Percentiles rank a stretch among this genome's conserved stretches.
Conservation (phyloP, 371 early-diverging fungal species). For the Mortierella sp. region DNA sequence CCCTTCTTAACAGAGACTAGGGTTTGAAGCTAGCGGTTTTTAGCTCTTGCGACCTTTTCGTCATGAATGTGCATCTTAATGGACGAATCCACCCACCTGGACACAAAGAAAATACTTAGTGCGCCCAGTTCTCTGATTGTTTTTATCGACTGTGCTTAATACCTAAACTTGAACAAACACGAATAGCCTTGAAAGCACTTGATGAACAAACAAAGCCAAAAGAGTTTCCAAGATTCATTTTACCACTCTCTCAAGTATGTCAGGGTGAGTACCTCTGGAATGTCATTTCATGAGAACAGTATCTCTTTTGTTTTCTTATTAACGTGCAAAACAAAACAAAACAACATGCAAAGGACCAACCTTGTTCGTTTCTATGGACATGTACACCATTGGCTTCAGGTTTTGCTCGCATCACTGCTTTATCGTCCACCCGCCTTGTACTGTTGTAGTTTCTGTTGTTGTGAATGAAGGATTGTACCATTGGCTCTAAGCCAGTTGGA, state of each 20-base stretch:
- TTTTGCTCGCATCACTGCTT: background rate
- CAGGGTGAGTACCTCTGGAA: background rate
- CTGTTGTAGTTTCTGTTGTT: background rate
- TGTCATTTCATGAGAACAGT: background rate
- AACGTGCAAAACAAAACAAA: background rate
- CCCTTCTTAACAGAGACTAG: background rate
- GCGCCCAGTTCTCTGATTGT: too few relatives aligned
- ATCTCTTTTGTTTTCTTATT: background rate
- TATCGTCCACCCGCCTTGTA: background rate
- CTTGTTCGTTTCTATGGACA: background rate
- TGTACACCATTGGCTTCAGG: background rate
- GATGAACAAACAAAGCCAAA: background rate
- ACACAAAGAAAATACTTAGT: too few relatives aligned
- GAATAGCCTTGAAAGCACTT: background rate
- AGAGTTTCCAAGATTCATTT: background rate
- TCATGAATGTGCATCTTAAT: too few relatives aligned
- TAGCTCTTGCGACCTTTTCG: too few relatives aligned
- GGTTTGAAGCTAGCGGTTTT: too few relatives aligned
- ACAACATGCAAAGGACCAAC: background rate
- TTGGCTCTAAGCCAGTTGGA: constrained; percentile 7
- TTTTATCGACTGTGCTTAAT: too few relatives aligned
- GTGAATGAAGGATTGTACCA: background rate
- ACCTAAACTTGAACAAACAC: background rate
- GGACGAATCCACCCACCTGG: too few relatives aligned
- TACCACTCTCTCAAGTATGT: background rate